Conservation (phyloP, 495 filamentous ascomycete genomes). For the Pseudomonodictys pantanalensis region DNA sequence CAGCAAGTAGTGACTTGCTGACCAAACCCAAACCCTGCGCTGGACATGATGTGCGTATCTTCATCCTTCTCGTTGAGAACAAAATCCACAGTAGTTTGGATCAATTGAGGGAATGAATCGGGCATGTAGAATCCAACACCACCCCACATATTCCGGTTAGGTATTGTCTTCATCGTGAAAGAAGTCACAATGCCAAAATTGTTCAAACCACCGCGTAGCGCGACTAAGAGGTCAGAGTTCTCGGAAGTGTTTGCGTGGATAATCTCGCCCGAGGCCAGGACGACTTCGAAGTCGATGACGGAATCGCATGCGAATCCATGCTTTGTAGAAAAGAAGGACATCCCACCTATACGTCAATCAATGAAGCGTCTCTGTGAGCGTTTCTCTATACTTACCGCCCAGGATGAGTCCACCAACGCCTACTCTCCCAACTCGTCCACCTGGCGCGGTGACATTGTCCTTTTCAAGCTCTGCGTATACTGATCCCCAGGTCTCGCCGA, state of each 20-base stretch:
- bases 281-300: constrained; percentile 31
- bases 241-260: constrained; percentile 28
- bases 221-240: constrained; percentile 11
- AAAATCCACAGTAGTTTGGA: constrained; percentile 4
- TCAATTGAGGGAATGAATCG: not conserved
- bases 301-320: constrained; percentile 33
- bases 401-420: constrained; percentile 58
- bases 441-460: constrained; percentile 48
- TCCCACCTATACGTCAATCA: constrained; percentile 30
- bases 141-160: not conserved
- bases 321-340: constrained; percentile 23
- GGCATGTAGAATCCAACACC: constrained; percentile 8
- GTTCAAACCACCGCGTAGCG: constrained; percentile 20
- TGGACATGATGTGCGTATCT: constrained; percentile 5
- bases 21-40: constrained; percentile 2
- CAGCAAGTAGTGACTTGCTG: not conserved
- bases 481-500: constrained; percentile 51
- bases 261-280: constrained; percentile 30
- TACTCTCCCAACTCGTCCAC: constrained; percentile 52
- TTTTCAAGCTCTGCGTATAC: constrained; percentile 51
- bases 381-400: too few species aligned
- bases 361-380: too few species aligned
- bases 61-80: constrained; percentile 2
- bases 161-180: constrained; percentile 1
- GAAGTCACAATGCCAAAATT: constrained; percentile 15